phyloP scores from a whole-genome alignment of 208 protist species.

The Phytomonas francai region DNA sequence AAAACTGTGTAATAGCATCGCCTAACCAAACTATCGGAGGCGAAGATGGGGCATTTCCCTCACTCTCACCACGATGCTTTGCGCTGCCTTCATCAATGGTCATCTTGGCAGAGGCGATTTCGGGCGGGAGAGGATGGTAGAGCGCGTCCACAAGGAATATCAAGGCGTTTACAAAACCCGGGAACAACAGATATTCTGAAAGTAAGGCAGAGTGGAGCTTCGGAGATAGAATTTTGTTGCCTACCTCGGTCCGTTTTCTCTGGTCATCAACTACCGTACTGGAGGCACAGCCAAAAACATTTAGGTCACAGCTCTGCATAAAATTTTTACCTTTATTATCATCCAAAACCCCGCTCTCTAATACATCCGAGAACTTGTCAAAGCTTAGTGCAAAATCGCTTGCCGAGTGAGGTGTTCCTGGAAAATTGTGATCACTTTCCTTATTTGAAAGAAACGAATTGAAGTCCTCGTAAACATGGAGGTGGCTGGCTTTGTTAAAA shows the following conservation, averaged over 20 bases:
- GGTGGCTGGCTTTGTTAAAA: conserved; percentile 1
- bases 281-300: not conserved
- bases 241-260: not conserved
- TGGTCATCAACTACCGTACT: not conserved
- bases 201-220: not conserved
- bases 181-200: not conserved
- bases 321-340: not conserved
- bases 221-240: not conserved
- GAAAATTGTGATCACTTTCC: not conserved
- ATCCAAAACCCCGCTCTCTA: not conserved
- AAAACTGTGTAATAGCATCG: not conserved
- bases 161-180: not conserved
- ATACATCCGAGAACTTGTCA: not conserved
- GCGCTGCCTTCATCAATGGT: not conserved
- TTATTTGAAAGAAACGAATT: not conserved
- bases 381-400: not conserved
- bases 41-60: not conserved
- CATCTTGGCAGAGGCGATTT: not conserved
- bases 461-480: not conserved
- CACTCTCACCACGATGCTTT: not conserved
- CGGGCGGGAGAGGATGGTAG: not conserved
- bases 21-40: not conserved
- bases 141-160: not conserved
- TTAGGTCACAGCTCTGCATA: not conserved
- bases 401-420: not conserved